Evolutionary conservation across 2,329 filamentous ascomycete genomes (phyloP).

Genomic region (Botrytis paeoniae): DNA sequence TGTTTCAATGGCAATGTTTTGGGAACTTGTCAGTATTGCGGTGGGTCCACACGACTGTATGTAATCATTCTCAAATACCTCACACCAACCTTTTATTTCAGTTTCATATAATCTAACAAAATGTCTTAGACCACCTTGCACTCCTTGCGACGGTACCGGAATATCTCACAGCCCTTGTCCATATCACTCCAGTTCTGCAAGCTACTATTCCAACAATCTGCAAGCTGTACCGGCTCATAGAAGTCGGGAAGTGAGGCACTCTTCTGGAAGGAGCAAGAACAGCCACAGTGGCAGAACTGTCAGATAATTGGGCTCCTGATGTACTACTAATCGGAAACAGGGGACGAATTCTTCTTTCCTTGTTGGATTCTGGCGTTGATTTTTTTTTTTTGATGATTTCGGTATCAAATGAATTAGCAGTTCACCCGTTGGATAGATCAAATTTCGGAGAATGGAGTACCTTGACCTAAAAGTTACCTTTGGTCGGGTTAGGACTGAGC

Average conservation of each 20-base stretch:
- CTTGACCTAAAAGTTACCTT: neutral
- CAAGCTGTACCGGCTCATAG: neutral
- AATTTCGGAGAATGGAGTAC: neutral
- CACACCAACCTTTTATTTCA: neutral
- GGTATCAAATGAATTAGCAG: neutral
- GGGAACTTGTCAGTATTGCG: neutral
- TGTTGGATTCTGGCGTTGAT: conserved; percentile 2
- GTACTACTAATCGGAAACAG: neutral
- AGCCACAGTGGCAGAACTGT: neutral
- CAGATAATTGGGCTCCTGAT: neutral
- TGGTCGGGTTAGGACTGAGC: neutral
- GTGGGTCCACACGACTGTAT: neutral
- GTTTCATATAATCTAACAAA: neutral
- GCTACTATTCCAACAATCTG: neutral
- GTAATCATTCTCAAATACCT: neutral
- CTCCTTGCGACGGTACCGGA: neutral
- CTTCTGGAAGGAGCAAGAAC: neutral
- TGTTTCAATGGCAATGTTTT: neutral
- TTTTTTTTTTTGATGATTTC: neutral
- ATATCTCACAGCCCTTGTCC: neutral
- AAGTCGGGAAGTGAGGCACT: neutral
- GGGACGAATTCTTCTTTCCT: neutral
- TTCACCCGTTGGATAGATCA: neutral
- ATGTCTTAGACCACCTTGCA: neutral
- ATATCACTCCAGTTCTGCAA: neutral